These are phyloP conservation scores for Tympanopsis confertula DNA, from an alignment of 2,329 filamentous ascomycete species.

Conservation along the genomic window DNA sequence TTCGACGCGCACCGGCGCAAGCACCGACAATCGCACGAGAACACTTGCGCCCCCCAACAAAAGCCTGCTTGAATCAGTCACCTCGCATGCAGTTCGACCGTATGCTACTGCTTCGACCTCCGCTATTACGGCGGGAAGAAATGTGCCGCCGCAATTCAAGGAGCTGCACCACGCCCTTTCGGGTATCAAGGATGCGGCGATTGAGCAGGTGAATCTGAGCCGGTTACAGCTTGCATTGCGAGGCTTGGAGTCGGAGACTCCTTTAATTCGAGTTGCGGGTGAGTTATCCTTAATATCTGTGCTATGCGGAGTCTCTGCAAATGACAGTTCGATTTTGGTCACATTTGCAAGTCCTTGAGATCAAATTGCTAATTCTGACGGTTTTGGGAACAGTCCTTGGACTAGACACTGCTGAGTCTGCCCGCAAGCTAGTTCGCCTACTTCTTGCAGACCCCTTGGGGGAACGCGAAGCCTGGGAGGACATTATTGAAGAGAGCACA, in stretches of 20 bases:
- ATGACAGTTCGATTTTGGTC: not conserved
- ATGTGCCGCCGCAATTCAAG: slow-evolving; percentile 35
- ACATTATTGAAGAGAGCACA: slow-evolving; percentile 21
- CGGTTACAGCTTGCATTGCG: slow-evolving; percentile 45
- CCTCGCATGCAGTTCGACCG: no score
- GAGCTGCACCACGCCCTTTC: slow-evolving; percentile 40
- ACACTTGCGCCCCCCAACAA: not conserved
- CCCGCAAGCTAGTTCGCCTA: slow-evolving; percentile 40
- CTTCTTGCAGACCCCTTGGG: slow-evolving; percentile 33
- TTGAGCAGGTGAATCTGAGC: slow-evolving; percentile 44
- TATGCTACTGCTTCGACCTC: slow-evolving; percentile 37
- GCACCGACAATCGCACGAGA: not conserved
- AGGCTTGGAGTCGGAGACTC: slow-evolving; percentile 39
- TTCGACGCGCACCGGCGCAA: slow-evolving; percentile 9
- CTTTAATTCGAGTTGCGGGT: slow-evolving; percentile 43
- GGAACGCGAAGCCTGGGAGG: slow-evolving; percentile 27
- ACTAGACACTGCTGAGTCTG: slow-evolving; percentile 32
- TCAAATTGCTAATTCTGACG: not conserved
- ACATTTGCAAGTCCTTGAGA: not conserved
- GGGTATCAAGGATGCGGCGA: slow-evolving; percentile 35
- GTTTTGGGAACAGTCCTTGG: slow-evolving; percentile 27
- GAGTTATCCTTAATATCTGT: slow-evolving; percentile 7
- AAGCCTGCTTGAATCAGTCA: no score
- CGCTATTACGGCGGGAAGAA: slow-evolving; percentile 37
- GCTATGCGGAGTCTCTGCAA: not conserved